phyloP scores from a whole-genome alignment of 257 asterid genomes.

The Nicotiana knightiana region DNA sequence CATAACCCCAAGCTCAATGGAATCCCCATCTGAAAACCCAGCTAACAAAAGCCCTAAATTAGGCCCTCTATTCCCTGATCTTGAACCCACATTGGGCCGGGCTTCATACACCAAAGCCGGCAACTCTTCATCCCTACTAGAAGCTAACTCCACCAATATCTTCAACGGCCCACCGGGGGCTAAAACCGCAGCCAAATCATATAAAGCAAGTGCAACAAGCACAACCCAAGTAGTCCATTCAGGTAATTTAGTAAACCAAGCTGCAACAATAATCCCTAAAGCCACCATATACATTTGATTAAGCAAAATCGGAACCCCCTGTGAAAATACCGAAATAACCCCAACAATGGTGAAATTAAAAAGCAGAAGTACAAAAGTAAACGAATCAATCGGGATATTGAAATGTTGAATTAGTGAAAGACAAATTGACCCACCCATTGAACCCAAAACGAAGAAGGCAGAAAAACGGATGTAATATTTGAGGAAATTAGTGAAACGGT shows the following conservation, averaged over 20 bases:
- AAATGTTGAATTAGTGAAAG: conserved; percentile 61
- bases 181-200: conserved; percentile 82
- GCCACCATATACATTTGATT: conserved; percentile 75
- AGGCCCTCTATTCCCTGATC: conserved; percentile 27
- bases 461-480: conserved; percentile 79
- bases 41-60: conserved; percentile 48
- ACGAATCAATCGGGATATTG: conserved; percentile 61
- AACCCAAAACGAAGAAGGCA: conserved; percentile 55
- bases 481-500: conserved; percentile 75
- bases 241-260: conserved; percentile 84
- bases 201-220: conserved; percentile 80
- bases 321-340: conserved; percentile 66
- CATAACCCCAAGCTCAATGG: conserved; percentile 48
- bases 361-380: conserved; percentile 49
- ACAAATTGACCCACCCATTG: conserved; percentile 80
- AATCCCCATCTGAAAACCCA: conserved; percentile 24
- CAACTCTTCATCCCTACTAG: conserved; percentile 74
- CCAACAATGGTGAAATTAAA: conserved; percentile 71
- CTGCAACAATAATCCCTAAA: conserved; percentile 84
- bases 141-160: conserved; percentile 84
- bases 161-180: conserved; percentile 96
- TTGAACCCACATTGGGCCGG: conserved; percentile 52
- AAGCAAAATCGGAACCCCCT: conserved; percentile 67
- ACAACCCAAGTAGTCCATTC: conserved; percentile 97
- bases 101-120: conserved; percentile 93